Base-by-base conservation (phyloP, 305 asterid genomes). In the Striga hermonthica region DNA sequence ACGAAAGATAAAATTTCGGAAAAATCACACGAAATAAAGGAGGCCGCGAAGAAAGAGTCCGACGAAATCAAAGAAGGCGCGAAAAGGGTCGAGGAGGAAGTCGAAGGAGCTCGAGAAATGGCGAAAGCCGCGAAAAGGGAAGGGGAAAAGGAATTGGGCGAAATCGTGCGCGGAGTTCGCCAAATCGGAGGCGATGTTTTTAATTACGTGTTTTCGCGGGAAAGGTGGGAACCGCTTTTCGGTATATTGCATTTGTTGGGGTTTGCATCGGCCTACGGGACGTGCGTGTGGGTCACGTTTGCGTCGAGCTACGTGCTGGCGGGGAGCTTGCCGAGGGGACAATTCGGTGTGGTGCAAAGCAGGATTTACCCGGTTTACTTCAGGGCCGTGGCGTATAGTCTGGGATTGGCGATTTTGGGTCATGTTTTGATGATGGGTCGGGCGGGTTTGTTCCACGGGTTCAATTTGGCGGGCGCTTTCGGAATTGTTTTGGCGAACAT, bases 321-420 rank as follows among this genome's bases (percentile, higher is more conserved):
- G 0, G 60, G 66, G 11, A 76, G 85, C 3, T 37, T 92, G 84
- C 84, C 96, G 0, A 76, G 84, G 80, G 86, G 82, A 34, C 97
- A 87, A 76, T 92, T 87, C 60, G 93, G 83, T 0, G 28, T 74
- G 62, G 83, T 80, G 50, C 97, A 92, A 72, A 86, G 90, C 74
- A 84, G 74, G 83, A 76, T 89, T 1, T 92, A 89, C 69, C 94
- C 91, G 0, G 81, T 73, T 57, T 92, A 92, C 60, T 92, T 92
- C 67, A 82, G 62, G 82, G 84, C 82, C 10, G 67, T 86, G 96
- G 87, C 80, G 38, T 83, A 39, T 56, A 55, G 83, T 31, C 57
- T 89, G 10, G 95, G 85, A 34, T 1, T 75, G 34, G 78, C 89
- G 2, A 37, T 89, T 67, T 5, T 86, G 28, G 96, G 91, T 0